These are phyloP conservation scores for Heritiera littoralis DNA, from an alignment of 345 rosid species.

Conservation along the genomic window DNA sequence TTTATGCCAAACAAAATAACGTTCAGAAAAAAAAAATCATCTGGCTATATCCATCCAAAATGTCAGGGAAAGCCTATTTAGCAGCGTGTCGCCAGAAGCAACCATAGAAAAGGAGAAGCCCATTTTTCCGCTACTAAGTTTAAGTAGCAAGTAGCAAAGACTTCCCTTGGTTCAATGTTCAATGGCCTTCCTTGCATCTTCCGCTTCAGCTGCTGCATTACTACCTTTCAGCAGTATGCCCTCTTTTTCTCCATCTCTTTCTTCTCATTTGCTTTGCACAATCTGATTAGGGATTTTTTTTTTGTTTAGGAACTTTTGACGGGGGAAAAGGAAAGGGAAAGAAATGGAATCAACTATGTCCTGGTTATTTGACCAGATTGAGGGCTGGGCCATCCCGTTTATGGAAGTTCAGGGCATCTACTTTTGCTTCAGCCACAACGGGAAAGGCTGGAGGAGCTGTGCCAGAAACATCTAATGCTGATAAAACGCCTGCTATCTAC, in stretches of 20 bases:
- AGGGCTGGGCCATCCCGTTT: constrained; percentile 20
- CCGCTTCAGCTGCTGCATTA: constrained; percentile 33
- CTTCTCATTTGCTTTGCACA: neutral
- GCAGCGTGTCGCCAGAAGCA: constrained; percentile 15
- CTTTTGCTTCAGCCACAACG: constrained; percentile 28
- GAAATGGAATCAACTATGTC: constrained; percentile 27
- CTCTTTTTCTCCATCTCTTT: neutral
- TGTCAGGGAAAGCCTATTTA: too few species aligned
- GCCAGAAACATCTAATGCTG: constrained; percentile 27
- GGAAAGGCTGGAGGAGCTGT: constrained; percentile 29
- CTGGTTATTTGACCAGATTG: constrained; percentile 18
- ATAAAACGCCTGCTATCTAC: constrained; percentile 31
- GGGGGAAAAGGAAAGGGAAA: constrained; percentile 20
- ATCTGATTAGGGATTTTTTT: neutral
- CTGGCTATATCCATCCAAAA: too few species aligned
- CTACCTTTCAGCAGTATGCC: constrained; percentile 35
- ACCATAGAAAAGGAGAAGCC: neutral
- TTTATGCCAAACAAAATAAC: too few species aligned
- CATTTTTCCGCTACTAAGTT: neutral
- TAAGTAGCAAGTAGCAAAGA: too few species aligned
- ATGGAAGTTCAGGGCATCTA: constrained; percentile 17
- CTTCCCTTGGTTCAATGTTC: constrained; percentile 2
- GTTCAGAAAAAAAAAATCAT: too few species aligned
- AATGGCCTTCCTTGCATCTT: constrained; percentile 36
- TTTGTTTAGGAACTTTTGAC: constrained; percentile 32